These are phyloP conservation scores for Backusella psychrophila DNA, from an alignment of 192 early-diverging fungal species.

Conservation along the genomic window DNA sequence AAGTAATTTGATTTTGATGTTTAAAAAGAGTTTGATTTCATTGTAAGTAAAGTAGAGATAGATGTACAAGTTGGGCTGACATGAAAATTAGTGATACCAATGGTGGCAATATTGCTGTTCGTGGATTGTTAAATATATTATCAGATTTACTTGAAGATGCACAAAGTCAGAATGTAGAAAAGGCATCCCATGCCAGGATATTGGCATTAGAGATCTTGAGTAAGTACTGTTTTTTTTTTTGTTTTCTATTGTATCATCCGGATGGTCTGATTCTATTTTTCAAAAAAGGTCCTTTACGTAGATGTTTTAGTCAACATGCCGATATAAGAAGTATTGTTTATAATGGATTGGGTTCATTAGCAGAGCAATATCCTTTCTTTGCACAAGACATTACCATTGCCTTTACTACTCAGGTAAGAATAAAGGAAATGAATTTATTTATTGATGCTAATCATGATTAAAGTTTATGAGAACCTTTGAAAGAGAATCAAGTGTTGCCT, in stretches of 20 bases:
- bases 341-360: conserved; percentile 47
- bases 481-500: conserved; percentile 15
- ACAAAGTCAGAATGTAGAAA: conserved; percentile 13
- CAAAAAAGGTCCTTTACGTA: conserved; percentile 54
- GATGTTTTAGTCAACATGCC: conserved; percentile 67
- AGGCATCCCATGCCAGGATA: conserved; percentile 7
- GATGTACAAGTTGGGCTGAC: neutral
- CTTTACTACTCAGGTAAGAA: conserved; percentile 45
- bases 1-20: conserved; percentile 61
- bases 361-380: conserved; percentile 33
- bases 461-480: conserved; percentile 48
- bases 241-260: neutral
- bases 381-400: conserved; percentile 50
- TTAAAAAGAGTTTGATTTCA: conserved; percentile 70
- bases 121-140: conserved; percentile 58
- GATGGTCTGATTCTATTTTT: neutral
- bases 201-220: conserved; percentile 48
- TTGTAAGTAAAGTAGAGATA: conserved; percentile 33
- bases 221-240: neutral
- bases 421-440: neutral
- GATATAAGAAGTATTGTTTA: conserved; percentile 59
- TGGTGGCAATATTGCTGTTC: conserved; percentile 58
- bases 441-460: neutral
- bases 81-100: conserved; percentile 43
- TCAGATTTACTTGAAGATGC: conserved; percentile 24